Conservation (phyloP, 306 rosid species). For the Lathyrus oleraceus region DNA sequence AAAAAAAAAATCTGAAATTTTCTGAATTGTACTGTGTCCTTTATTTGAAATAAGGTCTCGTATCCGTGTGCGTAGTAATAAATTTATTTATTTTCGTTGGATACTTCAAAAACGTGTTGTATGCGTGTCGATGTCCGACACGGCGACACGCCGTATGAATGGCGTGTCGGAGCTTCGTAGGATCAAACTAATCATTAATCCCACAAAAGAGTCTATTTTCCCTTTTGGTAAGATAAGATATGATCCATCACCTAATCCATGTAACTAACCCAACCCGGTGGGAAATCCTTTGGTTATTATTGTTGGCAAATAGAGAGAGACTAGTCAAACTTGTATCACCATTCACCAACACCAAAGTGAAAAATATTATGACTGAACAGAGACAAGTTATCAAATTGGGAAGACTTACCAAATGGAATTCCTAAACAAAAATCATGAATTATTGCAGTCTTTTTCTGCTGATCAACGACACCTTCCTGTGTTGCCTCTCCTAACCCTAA, state of each 20-base stretch:
- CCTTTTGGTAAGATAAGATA: background rate
- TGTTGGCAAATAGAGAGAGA: slow-evolving; percentile 9
- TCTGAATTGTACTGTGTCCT: too few species aligned
- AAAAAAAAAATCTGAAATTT: too few species aligned
- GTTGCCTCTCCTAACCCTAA: slow-evolving; percentile 36
- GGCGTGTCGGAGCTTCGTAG: too few species aligned
- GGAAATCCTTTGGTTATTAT: slow-evolving; percentile 4
- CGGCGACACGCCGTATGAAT: too few species aligned
- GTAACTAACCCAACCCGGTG: background rate
- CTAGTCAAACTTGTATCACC: slow-evolving; percentile 12
- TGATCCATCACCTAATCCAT: background rate
- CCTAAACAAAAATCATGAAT: slow-evolving; percentile 97
- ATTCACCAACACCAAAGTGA: slow-evolving; percentile 18
- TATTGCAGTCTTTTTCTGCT: slow-evolving; percentile 59
- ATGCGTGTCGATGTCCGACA: too few species aligned
- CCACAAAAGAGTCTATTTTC: background rate
- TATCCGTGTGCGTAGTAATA: too few species aligned
- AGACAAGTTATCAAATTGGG: slow-evolving; percentile 29
- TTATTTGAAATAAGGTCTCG: too few species aligned
- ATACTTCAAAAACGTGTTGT: too few species aligned
- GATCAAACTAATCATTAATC: too few species aligned
- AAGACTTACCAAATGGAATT: slow-evolving; percentile 82
- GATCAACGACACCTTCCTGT: slow-evolving; percentile 36
- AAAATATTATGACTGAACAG: slow-evolving; percentile 13
- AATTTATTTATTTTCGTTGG: too few species aligned